Evolutionary conservation across 2,329 filamentous ascomycete genomes (phyloP).

Genomic region (Gliomastix tumulicola): DNA sequence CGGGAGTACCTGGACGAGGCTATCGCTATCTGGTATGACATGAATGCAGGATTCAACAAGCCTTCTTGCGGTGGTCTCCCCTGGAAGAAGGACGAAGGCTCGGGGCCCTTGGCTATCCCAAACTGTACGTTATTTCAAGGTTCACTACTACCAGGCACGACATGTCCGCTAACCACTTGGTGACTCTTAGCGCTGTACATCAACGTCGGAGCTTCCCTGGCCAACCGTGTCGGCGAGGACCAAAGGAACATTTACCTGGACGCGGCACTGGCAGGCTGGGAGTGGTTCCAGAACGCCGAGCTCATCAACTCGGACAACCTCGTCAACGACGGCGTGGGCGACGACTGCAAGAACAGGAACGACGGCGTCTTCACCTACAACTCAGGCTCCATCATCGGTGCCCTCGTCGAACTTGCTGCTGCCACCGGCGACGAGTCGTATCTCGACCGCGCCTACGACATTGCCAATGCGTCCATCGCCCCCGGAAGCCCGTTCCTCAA

Average conservation of each 20-base stretch:
- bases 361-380: conserved; percentile 43
- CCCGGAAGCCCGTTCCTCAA: conserved; percentile 28
- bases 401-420: conserved; percentile 39
- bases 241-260: conserved; percentile 32
- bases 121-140: conserved; percentile 24
- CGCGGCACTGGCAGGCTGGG: conserved; percentile 40
- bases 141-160: not conserved
- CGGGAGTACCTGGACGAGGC: conserved; percentile 42
- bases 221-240: conserved; percentile 30
- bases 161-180: not conserved
- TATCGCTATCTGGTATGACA: conserved; percentile 45
- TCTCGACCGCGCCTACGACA: conserved; percentile 29
- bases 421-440: conserved; percentile 29
- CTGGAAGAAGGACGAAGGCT: conserved; percentile 46
- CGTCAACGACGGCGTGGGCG: conserved; percentile 45
- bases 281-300: conserved; percentile 42
- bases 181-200: conserved; percentile 38
- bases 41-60: conserved; percentile 35
- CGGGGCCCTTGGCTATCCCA: conserved; percentile 45
- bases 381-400: conserved; percentile 35
- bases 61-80: conserved; percentile 47
- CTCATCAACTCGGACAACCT: conserved; percentile 41
- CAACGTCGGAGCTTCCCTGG: conserved; percentile 43
- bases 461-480: conserved; percentile 44
- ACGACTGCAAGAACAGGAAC: conserved; percentile 20